Evolutionary conservation across 2,329 filamentous ascomycete species (phyloP), one percentile per base, ranked within the genome.

Genomic region (Penicillium sp.): DNA sequence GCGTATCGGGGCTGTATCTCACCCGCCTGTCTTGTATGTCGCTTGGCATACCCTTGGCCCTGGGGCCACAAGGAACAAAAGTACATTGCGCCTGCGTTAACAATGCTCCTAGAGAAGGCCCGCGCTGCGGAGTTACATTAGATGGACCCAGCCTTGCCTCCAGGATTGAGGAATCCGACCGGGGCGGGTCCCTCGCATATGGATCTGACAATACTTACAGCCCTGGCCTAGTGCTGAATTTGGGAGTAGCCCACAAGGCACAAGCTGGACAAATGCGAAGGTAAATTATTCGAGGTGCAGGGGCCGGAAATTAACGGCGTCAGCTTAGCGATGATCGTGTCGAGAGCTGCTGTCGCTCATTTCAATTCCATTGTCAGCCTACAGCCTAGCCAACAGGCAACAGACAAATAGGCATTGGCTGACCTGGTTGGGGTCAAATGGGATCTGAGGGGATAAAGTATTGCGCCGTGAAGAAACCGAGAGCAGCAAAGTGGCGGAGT

Each of bases 201-300:
- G 31, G 31, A 31, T 47, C 43, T 47, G 45, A 58, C 53, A 43
- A 45, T 49, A 53, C 48, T 51, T 22, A 61, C 15, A 28, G 20
- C 20, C 14, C 22, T 28, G n/a, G 22, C 42, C 22, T 45, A 41
- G 2, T 10, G 20, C 10, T 42, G 17, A 4, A 17, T 20, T 17
- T 42, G 20, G 4, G n/a, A 20, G 39, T 20, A n/a, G 7, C 43
- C 3, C 25, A 47, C 43, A 28, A 47, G 43, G 3, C 25, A 47
- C 43, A 28, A 47, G 43, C 43, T 14, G 15, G 43, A 47, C 43
- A 31, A 47, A n/a, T 31, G 31, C 43, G 5, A n/a, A 47, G 5
- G 43, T 31, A 47, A 31, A 47, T 31, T 31, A 31, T 50, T n/a
- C 48, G 31, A 50, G 31, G 48, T 8, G 10, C 47, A 37, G 48